Conservation (phyloP, 129 eudicot species). For the Chrysanthemum seticuspe region DNA sequence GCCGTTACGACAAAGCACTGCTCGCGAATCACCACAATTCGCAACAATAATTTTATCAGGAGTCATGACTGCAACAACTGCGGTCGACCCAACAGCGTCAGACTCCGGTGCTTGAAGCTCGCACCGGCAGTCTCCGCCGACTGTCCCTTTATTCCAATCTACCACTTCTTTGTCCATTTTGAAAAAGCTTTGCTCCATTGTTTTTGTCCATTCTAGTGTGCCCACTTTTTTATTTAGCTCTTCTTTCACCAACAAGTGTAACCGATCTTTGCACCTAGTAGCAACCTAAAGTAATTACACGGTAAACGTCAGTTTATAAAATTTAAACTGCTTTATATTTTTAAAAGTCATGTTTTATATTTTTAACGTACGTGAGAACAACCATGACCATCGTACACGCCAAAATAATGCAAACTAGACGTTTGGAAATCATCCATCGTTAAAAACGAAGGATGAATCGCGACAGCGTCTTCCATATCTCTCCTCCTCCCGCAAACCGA, state of each 20-base stretch:
- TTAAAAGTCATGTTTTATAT: neutral
- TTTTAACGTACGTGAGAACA: conserved; percentile 67
- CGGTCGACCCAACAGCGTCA: conserved; percentile 85
- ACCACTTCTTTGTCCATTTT: conserved; percentile 75
- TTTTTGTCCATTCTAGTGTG: conserved; percentile 45
- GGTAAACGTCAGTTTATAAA: neutral
- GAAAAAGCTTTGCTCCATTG: conserved; percentile 66
- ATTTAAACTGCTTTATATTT: neutral
- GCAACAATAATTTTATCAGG: conserved; percentile 68
- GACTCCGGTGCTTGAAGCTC: conserved; percentile 65
- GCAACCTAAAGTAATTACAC: conserved; percentile 47
- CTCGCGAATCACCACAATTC: conserved; percentile 84
- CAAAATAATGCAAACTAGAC: conserved; percentile 53
- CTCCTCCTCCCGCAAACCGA: conserved; percentile 83
- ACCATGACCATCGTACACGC: conserved; percentile 88
- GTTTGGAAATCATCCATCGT: conserved; percentile 20
- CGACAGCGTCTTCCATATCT: conserved; percentile 90
- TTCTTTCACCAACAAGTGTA: conserved; percentile 68
- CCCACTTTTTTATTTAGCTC: conserved; percentile 35
- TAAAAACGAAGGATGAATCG: conserved; percentile 63
- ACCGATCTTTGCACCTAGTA: conserved; percentile 59
- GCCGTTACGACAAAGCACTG: conserved; percentile 74
- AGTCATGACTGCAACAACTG: conserved; percentile 62
- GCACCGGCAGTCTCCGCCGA: conserved; percentile 57
- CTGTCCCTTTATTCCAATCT: conserved; percentile 33